Conservation (phyloP, 1,284 basidiomycete species). For the Puccinia horiana region DNA sequence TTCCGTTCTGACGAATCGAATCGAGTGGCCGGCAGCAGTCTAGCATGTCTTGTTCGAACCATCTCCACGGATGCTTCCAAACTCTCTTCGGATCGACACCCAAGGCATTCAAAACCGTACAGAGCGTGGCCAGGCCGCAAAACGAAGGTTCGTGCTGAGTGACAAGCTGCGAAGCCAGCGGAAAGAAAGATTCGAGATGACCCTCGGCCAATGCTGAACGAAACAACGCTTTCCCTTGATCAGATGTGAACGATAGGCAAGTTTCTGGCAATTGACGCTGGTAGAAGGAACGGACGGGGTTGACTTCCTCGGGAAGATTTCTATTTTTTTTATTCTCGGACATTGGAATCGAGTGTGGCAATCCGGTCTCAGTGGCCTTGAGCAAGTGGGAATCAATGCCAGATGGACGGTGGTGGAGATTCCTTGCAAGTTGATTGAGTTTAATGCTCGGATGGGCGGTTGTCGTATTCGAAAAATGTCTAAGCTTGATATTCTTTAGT, state of each 20-base stretch:
- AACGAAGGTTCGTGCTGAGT: constrained; percentile 55
- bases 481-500: not conserved
- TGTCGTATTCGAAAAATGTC: not conserved
- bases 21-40: constrained; percentile 55
- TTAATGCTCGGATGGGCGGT: not conserved
- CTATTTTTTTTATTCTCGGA: not conserved
- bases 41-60: constrained; percentile 54
- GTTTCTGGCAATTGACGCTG: constrained; percentile 53
- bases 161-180: constrained; percentile 52
- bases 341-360: not conserved
- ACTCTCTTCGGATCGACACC: constrained; percentile 54
- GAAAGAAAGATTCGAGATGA: constrained; percentile 54
- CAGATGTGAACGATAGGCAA: constrained; percentile 52
- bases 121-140: constrained; percentile 53
- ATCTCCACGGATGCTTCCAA: constrained; percentile 54
- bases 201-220: constrained; percentile 51
- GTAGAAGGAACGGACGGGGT: constrained; percentile 51
- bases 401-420: not conserved
- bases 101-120: constrained; percentile 55
- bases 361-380: not conserved
- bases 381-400: not conserved
- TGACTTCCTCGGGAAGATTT: not conserved
- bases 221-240: constrained; percentile 52
- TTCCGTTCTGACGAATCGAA: constrained; percentile 52
- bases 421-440: not conserved